Conservation (phyloP, 345 rosid species). For the Fremontodendron californicum region DNA sequence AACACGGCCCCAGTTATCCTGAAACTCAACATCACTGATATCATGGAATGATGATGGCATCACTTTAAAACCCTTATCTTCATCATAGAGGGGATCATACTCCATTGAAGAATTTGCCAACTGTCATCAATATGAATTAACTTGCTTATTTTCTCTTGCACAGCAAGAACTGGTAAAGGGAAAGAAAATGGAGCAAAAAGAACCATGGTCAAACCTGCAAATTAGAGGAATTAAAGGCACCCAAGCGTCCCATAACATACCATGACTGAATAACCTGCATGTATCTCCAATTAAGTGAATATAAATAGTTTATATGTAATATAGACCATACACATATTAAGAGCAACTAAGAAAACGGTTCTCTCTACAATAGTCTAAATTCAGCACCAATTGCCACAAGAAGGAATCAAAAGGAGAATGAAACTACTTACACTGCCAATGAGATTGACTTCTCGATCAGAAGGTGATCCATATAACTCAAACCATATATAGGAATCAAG, state of each 20-base stretch:
- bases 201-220: conserved; percentile 62
- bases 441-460: conserved; percentile 81
- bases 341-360: neutral
- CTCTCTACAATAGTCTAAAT: neutral
- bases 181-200: neutral
- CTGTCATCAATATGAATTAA: conserved; percentile 36
- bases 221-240: conserved; percentile 88
- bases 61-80: conserved; percentile 69
- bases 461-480: conserved; percentile 77
- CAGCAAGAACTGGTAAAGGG: neutral
- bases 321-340: neutral
- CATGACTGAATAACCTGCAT: conserved; percentile 83
- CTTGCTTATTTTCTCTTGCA: conserved; percentile 7
- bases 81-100: conserved; percentile 76
- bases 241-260: conserved; percentile 95
- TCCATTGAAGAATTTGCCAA: conserved; percentile 73
- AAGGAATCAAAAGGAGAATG: conserved; percentile 14
- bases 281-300: neutral
- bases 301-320: neutral
- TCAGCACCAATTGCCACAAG: neutral
- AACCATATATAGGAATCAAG: conserved; percentile 82
- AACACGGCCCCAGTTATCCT: conserved; percentile 91
- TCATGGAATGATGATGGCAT: conserved; percentile 95
- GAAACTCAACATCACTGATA: conserved; percentile 89
- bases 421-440: conserved; percentile 61